Base-by-base conservation (phyloP, 2,329 filamentous ascomycete genomes). In the Cladophialophora immunda region DNA sequence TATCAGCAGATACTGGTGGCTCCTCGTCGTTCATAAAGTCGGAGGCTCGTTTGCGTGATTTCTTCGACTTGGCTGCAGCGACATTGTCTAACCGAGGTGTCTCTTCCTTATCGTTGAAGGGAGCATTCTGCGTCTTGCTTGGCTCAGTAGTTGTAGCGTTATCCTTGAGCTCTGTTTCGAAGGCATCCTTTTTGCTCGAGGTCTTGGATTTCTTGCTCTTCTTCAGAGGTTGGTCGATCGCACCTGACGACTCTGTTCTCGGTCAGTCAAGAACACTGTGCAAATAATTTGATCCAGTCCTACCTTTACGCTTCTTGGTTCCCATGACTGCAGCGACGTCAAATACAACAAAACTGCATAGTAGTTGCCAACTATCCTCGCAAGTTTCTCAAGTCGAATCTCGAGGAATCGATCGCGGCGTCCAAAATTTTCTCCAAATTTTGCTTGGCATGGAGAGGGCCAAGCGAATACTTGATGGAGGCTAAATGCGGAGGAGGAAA, bases 211-310 rank as follows among this genome's bases (percentile, higher is more conserved):
- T 72, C 47, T 77, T 76, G 69, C 75, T 77, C 71, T 81, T 82
- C 75, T 90, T 90, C 29, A 88, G 87, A 75, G 86, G 85, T 27
- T 68, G 53, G 53, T 69, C 67, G 7, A 30, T 52, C 9, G 67
- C 52, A 29, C 52, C 66, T 22, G 58, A 58, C 25, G 69, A 65
- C 32, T 66, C 68, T 69, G 57, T 25, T 25, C 27, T 36, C 9
- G 15, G 38, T 67, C 27, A 70, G 58, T 52, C 11, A 22, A 29
- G 1, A 38, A n/a, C 45, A 34, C 5, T 36, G 15, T 55, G 56
- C 50, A 11, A 11, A 50, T 22, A 32, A 55, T 5, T 9, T 36
- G 9, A 41, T 32, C 34, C 5, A n/a, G 47, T 19, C 59, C 56
- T 63, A 72, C 71, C 71, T 63, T 73, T 73, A 9, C 72, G 67